Conservation (phyloP, 2,329 filamentous ascomycete genomes). For the Talaromyces sp. region DNA sequence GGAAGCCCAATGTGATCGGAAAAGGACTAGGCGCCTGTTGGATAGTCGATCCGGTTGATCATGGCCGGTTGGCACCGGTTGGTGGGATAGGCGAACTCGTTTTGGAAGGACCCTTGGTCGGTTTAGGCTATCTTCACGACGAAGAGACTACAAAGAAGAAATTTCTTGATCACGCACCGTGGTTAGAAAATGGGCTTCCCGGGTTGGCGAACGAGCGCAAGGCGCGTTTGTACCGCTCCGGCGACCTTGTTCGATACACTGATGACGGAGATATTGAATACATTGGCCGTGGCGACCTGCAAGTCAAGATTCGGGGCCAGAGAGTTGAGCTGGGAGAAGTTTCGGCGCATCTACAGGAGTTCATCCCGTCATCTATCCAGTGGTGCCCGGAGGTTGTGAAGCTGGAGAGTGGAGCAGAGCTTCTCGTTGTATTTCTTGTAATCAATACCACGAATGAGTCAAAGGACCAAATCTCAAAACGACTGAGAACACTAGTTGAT, state of each 20-base stretch:
- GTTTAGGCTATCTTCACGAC: slow-evolving; percentile 42
- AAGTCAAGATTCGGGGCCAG: slow-evolving; percentile 39
- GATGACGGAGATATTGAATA: slow-evolving; percentile 28
- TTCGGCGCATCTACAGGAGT: slow-evolving; percentile 23
- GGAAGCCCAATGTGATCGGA: neutral
- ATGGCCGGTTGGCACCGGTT: slow-evolving; percentile 33
- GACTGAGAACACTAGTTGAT: neutral
- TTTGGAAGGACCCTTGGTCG: slow-evolving; percentile 37
- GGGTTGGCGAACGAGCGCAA: too few species aligned
- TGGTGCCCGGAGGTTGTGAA: slow-evolving; percentile 1
- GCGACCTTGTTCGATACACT: slow-evolving; percentile 29
- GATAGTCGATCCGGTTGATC: slow-evolving; percentile 35
- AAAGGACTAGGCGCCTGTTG: slow-evolving; percentile 22
- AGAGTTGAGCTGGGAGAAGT: slow-evolving; percentile 39
- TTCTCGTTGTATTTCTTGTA: neutral
- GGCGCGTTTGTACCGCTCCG: neutral
- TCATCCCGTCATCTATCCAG: neutral
- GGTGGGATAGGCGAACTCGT: slow-evolving; percentile 45
- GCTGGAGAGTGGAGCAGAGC: neutral
- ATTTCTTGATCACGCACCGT: too few species aligned
- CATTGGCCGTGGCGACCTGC: slow-evolving; percentile 29
- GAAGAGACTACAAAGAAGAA: slow-evolving; percentile 24
- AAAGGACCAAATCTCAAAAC: too few species aligned
- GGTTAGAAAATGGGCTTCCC: too few species aligned
- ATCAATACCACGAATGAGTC: neutral